These are phyloP conservation scores for Diplocarpon mali DNA, from an alignment of 2,329 filamentous ascomycete genomes.

Conservation along the genomic window DNA sequence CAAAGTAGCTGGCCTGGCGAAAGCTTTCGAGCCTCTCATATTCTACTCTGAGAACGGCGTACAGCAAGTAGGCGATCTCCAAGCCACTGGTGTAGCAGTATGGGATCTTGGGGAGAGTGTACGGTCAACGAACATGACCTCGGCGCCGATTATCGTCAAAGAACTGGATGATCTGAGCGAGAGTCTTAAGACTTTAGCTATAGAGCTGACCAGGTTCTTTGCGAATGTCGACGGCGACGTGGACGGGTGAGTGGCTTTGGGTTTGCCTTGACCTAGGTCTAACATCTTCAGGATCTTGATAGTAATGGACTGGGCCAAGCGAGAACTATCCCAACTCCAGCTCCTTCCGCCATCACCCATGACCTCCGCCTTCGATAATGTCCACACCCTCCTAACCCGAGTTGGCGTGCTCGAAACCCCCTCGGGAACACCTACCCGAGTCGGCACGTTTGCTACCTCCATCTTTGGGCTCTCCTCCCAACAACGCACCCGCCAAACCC, in stretches of 20 bases:
- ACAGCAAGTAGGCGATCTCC: constrained; percentile 74
- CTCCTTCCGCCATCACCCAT: constrained; percentile 50
- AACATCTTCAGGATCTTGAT: constrained; percentile 57
- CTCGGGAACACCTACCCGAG: constrained; percentile 47
- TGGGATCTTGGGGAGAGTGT: constrained; percentile 93
- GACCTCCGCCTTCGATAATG: constrained; percentile 66
- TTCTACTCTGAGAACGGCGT: constrained; percentile 89
- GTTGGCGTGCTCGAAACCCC: constrained; percentile 47
- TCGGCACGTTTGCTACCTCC: constrained; percentile 58
- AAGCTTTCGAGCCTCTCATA: constrained; percentile 86
- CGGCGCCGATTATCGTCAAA: constrained; percentile 72
- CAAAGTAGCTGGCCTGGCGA: constrained; percentile 80
- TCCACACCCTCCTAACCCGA: constrained; percentile 65
- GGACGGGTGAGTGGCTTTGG: constrained; percentile 48
- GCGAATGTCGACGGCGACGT: constrained; percentile 88
- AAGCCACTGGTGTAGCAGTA: constrained; percentile 84
- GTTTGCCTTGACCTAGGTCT: constrained; percentile 10
- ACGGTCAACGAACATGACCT: constrained; percentile 80
- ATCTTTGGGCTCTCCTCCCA: constrained; percentile 72
- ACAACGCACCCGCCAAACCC: constrained; percentile 67
- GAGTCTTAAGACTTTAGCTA: constrained; percentile 69
- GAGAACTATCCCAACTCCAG: constrained; percentile 65
- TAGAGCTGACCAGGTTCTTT: constrained; percentile 86
- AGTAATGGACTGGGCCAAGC: constrained; percentile 91
- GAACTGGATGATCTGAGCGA: constrained; percentile 81